Percentiles rank a stretch among this genome's conserved stretches.
Conservation (phyloP, 106 monocot species). For the Acorus gramineus region DNA sequence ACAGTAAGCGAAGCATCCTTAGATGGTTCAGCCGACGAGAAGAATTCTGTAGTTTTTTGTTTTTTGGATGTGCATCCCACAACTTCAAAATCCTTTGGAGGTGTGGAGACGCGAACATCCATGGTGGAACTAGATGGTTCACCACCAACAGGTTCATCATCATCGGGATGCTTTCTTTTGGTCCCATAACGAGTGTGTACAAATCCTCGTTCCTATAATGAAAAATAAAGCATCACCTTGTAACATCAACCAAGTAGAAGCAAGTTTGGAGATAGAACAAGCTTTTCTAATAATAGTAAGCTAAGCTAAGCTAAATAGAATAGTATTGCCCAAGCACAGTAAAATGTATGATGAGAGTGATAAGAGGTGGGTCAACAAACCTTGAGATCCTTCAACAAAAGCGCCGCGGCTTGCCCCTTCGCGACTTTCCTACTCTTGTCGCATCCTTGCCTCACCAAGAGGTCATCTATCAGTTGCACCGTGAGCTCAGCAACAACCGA, state of each 20-base stretch:
- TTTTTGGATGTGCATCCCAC: not conserved
- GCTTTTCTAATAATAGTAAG: too few relatives aligned
- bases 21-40: not conserved
- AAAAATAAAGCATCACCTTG: too few relatives aligned
- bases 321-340: too few relatives aligned
- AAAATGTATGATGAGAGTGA: too few relatives aligned
- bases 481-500: conserved; percentile 31
- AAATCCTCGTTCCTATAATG: conserved; percentile 2
- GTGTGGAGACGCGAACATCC: not conserved
- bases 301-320: too few relatives aligned
- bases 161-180: not conserved
- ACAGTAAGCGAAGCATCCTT: not conserved
- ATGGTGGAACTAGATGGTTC: not conserved
- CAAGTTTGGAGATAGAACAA: too few relatives aligned
- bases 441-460: conserved; percentile 35
- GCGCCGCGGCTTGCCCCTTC: conserved; percentile 66
- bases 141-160: not conserved
- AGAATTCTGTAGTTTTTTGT: not conserved
- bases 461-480: conserved; percentile 55
- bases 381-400: conserved; percentile 73
- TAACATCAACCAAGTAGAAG: too few relatives aligned
- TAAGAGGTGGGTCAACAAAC: conserved; percentile 19
- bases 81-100: not conserved
- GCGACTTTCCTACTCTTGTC: conserved; percentile 52
- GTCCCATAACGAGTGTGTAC: not conserved